These are phyloP conservation scores for Luffa aegyptiaca DNA, from an alignment of 306 rosid species.

Conservation along the genomic window DNA sequence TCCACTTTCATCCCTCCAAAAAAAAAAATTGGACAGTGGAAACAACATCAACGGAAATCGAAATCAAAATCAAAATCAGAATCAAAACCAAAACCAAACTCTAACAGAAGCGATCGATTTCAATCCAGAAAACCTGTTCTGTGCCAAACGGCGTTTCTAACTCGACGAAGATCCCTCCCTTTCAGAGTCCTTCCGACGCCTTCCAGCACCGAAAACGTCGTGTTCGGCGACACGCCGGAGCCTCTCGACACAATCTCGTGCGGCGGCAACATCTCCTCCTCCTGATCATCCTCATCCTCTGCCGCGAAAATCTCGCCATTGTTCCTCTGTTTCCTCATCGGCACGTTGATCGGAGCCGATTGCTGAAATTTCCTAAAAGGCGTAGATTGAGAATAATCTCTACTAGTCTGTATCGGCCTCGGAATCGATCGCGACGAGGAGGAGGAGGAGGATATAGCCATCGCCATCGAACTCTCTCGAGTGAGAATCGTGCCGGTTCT, in stretches of 20 bases:
- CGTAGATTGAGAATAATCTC: constrained; percentile 35
- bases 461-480: constrained; percentile 26
- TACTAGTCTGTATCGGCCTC: constrained; percentile 27
- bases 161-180: constrained; percentile 89
- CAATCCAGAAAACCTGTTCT: constrained; percentile 79
- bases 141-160: constrained; percentile 74
- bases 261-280: constrained; percentile 57
- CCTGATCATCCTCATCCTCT: constrained; percentile 26
- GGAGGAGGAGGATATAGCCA: constrained; percentile 14
- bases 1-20: background rate
- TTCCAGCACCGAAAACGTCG: constrained; percentile 74
- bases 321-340: constrained; percentile 25
- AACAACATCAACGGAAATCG: background rate
- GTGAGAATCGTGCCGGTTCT: constrained; percentile 25
- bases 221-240: constrained; percentile 53
- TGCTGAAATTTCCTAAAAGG: constrained; percentile 43
- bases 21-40: background rate
- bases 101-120: background rate
- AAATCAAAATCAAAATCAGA: background rate
- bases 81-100: background rate
- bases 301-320: constrained; percentile 21
- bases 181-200: constrained; percentile 86
- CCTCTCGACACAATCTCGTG: constrained; percentile 69
- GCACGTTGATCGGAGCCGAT: constrained; percentile 73
- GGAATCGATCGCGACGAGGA: constrained; percentile 39